Conservation (phyloP, 257 asterid species). For the Solanum appendiculatum region DNA sequence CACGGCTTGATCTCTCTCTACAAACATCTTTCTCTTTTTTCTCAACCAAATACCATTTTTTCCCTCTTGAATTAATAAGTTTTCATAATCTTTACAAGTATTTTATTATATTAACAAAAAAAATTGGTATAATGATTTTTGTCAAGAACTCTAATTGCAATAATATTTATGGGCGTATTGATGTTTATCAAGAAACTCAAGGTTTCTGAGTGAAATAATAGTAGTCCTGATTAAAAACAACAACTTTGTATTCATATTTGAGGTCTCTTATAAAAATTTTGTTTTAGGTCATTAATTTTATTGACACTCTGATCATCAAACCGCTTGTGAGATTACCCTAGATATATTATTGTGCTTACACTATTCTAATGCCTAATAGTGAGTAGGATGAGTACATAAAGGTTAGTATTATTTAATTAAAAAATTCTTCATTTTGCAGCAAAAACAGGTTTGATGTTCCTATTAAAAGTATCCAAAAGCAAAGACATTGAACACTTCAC, state of each 20-base stretch:
- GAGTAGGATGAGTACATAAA: not conserved
- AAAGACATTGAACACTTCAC: not conserved
- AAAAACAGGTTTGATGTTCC: not conserved
- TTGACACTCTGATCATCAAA: not conserved
- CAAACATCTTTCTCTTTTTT: not conserved
- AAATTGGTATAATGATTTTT: not conserved
- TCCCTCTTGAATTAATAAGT: not conserved
- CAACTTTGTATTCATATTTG: not conserved
- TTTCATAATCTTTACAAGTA: not conserved
- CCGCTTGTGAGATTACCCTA: not conserved
- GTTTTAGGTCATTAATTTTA: not conserved
- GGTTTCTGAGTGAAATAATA: not conserved
- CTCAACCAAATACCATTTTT: not conserved
- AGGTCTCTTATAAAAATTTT: not conserved
- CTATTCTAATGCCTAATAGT: not conserved
- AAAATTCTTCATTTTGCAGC: not conserved
- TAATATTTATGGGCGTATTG: not conserved
- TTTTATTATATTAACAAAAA: not conserved
- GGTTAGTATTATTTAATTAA: not conserved
- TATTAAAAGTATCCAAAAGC: not conserved
- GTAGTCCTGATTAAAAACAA: not conserved
- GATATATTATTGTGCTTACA: not conserved
- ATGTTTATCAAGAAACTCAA: not conserved
- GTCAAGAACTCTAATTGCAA: not conserved
- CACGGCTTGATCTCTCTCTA: not conserved